A percentile compares a stretch with the other conserved stretches of the same genome.
These are phyloP conservation scores for Fragilaria crotonensis DNA, from an alignment of 108 stramenopile genomes.

Conservation along the genomic window DNA sequence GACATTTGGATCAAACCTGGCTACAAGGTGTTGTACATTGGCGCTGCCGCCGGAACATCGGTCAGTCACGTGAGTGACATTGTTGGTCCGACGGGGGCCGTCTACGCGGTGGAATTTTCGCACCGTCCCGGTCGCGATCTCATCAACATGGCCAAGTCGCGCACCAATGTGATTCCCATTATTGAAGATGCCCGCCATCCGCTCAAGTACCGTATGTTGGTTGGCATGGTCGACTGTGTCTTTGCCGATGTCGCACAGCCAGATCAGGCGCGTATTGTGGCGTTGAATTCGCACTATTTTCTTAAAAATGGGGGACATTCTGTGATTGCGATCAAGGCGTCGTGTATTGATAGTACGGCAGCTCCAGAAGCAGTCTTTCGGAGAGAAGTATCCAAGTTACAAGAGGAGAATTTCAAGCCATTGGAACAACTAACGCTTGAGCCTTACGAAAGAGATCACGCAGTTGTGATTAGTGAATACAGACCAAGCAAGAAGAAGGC, in stretches of 20 bases:
- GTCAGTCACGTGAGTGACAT: conserved; percentile 99
- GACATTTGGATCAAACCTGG: conserved; percentile 97
- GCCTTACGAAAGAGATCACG: conserved; percentile 99
- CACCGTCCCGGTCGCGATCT: conserved; percentile 98
- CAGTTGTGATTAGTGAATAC: conserved; percentile 96
- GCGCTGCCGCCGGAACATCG: conserved; percentile 97
- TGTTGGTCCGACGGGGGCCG: conserved; percentile 94
- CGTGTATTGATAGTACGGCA: conserved; percentile 99
- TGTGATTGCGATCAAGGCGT: conserved; percentile 99
- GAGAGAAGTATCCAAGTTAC: conserved; percentile 91
- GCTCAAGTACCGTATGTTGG: conserved; percentile 98
- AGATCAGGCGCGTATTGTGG: conserved; percentile 99
- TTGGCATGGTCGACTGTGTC: conserved; percentile 98
- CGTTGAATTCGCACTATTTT: conserved; percentile 98
- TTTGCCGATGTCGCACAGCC: conserved; percentile 99
- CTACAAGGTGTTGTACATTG: conserved; percentile 96
- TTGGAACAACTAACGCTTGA: conserved; percentile 99
- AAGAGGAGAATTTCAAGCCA: conserved; percentile 95
- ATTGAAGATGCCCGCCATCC: conserved; percentile 99
- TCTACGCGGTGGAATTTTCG: conserved; percentile 99
- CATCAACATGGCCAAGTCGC: conserved; percentile 96
- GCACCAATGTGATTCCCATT: conserved; percentile 99
- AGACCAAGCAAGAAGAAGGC: conserved; percentile 85
- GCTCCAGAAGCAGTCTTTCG: conserved; percentile 98
- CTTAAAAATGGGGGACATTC: conserved; percentile 98